phyloP scores from a whole-genome alignment of 2,329 filamentous ascomycete genomes.

The Penicillium glabrum region DNA sequence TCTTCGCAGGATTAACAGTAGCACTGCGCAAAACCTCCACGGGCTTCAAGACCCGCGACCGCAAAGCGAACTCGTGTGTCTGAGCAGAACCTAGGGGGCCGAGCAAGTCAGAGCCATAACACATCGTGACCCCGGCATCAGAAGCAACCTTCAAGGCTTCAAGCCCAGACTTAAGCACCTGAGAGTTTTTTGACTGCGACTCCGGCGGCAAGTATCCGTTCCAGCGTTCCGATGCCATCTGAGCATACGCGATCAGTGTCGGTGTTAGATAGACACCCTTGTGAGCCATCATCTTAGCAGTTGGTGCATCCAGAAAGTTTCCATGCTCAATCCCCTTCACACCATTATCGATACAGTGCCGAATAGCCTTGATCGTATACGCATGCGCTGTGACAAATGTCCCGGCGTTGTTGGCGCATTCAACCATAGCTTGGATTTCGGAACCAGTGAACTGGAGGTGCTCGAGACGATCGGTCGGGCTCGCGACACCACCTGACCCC shows the following conservation, averaged over 20 bases:
- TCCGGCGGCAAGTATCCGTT: slow-evolving; percentile 29
- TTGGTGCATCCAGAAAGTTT: slow-evolving; percentile 44
- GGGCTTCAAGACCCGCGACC: slow-evolving; percentile 42
- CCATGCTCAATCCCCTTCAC: slow-evolving; percentile 57
- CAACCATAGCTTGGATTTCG: slow-evolving; percentile 55
- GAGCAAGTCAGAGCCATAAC: slow-evolving; percentile 56
- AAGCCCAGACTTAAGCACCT: slow-evolving; percentile 50
- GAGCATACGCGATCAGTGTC: slow-evolving; percentile 53
- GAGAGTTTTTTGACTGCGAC: slow-evolving; percentile 49
- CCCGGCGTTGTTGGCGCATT: slow-evolving; percentile 50
- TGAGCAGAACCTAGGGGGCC: slow-evolving; percentile 50
- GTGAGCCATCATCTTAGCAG: slow-evolving; percentile 52
- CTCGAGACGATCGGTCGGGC: slow-evolving; percentile 55
- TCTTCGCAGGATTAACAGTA: slow-evolving; percentile 53
- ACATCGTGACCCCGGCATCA: slow-evolving; percentile 55
- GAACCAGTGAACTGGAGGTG: slow-evolving; percentile 56
- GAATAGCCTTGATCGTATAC: slow-evolving; percentile 56
- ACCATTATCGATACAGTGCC: slow-evolving; percentile 56
- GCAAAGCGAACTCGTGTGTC: slow-evolving; percentile 49
- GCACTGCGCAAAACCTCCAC: slow-evolving; percentile 49
- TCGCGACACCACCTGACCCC: slow-evolving; percentile 57
- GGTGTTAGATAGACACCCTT: slow-evolving; percentile 53
- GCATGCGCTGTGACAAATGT: slow-evolving; percentile 60
- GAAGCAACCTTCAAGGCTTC: slow-evolving; percentile 49
- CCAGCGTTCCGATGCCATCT: slow-evolving; percentile 47